Evolutionary conservation across 441 rosid genomes (phyloP).

Genomic region (Adansonia gregorii): DNA sequence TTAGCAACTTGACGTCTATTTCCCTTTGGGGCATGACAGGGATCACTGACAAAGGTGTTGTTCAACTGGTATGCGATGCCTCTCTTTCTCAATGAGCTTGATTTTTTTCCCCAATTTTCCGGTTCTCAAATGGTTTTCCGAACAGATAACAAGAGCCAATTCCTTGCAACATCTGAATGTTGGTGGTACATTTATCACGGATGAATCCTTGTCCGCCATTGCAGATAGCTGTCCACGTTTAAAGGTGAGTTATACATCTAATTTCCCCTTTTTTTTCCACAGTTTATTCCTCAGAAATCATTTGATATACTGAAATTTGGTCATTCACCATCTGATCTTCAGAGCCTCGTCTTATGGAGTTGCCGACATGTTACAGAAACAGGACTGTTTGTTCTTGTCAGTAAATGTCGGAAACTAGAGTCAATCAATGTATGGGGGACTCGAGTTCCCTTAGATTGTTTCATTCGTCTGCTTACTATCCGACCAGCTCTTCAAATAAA

Average conservation of each 20-base stretch:
- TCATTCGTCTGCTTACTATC: conserved; percentile 56
- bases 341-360: conserved; percentile 81
- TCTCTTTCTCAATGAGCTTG: not conserved
- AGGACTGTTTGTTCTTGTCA: conserved; percentile 69
- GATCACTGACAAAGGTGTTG: conserved; percentile 82
- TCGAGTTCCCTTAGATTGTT: conserved; percentile 68
- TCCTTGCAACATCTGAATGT: conserved; percentile 78
- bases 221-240: conserved; percentile 74
- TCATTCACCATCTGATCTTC: conserved; percentile 4
- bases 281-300: not conserved
- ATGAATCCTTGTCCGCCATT: conserved; percentile 72
- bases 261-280: not conserved
- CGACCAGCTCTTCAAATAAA: conserved; percentile 85
- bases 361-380: conserved; percentile 86
- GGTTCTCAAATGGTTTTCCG: not conserved
- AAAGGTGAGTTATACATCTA: conserved; percentile 46
- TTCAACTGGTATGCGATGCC: conserved; percentile 61
- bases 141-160: conserved; percentile 68
- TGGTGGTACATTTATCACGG: conserved; percentile 89
- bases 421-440: conserved; percentile 87
- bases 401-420: conserved; percentile 69
- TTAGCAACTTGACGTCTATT: conserved; percentile 65
- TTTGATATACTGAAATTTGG: too few species aligned
- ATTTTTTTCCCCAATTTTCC: not conserved
- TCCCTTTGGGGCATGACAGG: conserved; percentile 90